Percentiles rank a stretch among this genome's conserved stretches.
These are phyloP conservation scores for Syzygium jambos DNA, from an alignment of 345 rosid species.

Conservation along the genomic window DNA sequence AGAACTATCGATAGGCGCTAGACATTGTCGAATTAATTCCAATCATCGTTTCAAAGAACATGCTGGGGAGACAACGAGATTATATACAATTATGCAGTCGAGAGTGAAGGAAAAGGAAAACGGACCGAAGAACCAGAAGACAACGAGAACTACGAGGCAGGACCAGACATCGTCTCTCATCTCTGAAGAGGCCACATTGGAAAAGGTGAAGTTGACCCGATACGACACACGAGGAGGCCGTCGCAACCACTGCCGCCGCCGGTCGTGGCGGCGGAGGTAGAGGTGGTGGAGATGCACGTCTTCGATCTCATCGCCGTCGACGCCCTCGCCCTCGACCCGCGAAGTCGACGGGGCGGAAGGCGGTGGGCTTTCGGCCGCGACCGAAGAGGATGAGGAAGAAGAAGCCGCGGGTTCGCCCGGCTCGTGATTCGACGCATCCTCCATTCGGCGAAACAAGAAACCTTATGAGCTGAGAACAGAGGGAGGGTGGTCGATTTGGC, in stretches of 20 bases:
- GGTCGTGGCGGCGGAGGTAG: not conserved
- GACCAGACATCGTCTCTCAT: conserved; percentile 36
- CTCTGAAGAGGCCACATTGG: not conserved
- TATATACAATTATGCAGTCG: not conserved
- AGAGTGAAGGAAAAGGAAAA: not conserved
- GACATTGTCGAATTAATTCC: not conserved
- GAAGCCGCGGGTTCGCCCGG: not conserved
- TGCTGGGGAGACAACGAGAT: not conserved
- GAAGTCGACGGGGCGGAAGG: conserved; percentile 7
- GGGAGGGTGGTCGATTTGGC: not conserved
- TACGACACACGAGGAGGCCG: conserved; percentile 1
- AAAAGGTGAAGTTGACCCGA: conserved; percentile 15
- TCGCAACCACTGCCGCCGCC: not conserved
- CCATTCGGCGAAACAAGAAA: conserved; percentile 9
- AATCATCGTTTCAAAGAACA: not conserved
- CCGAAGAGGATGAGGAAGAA: conserved; percentile 4
- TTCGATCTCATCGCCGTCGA: not conserved
- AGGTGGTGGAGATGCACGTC: not conserved
- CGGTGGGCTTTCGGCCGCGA: not conserved
- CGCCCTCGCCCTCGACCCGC: conserved; percentile 5
- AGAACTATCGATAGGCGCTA: not conserved
- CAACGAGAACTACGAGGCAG: conserved; percentile 19
- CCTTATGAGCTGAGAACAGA: not conserved
- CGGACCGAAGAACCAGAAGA: conserved; percentile 52
- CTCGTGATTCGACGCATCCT: conserved; percentile 2